phyloP scores from a whole-genome alignment of 495 filamentous ascomycete genomes.

The Tuber microsphaerosporum region DNA sequence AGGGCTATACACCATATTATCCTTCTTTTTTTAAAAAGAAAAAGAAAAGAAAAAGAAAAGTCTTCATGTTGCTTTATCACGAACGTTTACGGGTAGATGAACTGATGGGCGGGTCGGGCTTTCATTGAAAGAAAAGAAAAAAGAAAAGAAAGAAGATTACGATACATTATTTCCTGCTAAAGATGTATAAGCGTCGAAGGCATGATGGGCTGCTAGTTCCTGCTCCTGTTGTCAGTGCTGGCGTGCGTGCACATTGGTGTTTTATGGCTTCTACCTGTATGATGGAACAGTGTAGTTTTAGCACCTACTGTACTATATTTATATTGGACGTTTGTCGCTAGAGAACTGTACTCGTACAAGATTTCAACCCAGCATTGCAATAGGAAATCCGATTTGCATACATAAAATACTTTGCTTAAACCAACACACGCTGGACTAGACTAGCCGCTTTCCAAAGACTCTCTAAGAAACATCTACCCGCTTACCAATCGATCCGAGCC shows the following conservation, averaged over 20 bases:
- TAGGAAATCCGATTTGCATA: neutral
- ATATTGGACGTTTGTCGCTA: neutral
- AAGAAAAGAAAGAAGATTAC: too few relatives aligned
- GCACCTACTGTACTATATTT: neutral
- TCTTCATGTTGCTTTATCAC: neutral
- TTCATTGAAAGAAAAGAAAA: neutral
- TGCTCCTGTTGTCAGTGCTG: neutral
- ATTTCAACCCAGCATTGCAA: neutral
- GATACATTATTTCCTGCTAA: neutral
- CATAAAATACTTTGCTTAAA: neutral
- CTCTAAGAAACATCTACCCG: neutral
- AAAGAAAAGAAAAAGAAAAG: too few relatives aligned
- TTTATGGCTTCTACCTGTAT: neutral
- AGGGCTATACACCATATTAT: neutral
- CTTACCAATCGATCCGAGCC: slow-evolving; percentile 3
- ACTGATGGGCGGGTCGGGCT: neutral
- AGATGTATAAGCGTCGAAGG: neutral
- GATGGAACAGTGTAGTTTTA: neutral
- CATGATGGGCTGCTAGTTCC: neutral
- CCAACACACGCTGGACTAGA: neutral
- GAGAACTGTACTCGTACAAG: neutral
- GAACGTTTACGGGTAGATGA: neutral
- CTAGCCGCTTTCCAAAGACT: neutral
- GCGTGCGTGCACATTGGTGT: neutral
- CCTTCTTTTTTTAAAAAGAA: neutral